These are phyloP conservation scores for Termitomyces sp. DNA, from an alignment of 768 basidiomycete species.

Conservation along the genomic window DNA sequence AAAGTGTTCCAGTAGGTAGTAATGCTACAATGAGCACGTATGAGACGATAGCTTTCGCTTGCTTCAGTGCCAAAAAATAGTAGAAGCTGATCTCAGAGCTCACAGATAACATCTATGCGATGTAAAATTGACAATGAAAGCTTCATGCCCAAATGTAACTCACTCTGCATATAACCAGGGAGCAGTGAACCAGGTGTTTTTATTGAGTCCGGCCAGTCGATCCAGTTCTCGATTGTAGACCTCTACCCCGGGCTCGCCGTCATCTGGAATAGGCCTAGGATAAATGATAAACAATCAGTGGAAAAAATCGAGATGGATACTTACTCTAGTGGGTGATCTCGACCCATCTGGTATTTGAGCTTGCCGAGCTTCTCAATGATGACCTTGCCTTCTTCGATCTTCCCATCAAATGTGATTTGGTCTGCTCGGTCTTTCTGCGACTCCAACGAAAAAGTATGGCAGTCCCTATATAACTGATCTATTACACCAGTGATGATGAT, in stretches of 20 bases:
- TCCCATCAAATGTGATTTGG: constrained; percentile 29
- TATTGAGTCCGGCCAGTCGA: constrained; percentile 38
- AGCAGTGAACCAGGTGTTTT: constrained; percentile 84
- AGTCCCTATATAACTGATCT: constrained; percentile 68
- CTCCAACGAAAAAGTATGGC: constrained; percentile 56
- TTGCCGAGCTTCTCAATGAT: constrained; percentile 73
- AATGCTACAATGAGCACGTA: constrained; percentile 69
- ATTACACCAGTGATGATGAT: constrained; percentile 81
- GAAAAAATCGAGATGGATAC: constrained; percentile 17
- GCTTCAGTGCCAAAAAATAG: background rate
- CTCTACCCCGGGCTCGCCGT: constrained; percentile 66
- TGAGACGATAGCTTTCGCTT: constrained; percentile 68
- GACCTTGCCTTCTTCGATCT: constrained; percentile 69
- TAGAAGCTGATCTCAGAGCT: constrained; percentile 19
- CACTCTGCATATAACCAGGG: constrained; percentile 98
- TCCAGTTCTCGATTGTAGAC: constrained; percentile 78
- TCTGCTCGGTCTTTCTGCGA: constrained; percentile 24
- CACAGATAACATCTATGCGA: constrained; percentile 68
- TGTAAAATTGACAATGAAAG: background rate
- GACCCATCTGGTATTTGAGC: constrained; percentile 87
- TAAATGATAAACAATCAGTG: constrained; percentile 1
- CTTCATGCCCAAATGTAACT: constrained; percentile 24
- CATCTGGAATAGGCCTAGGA: constrained; percentile 63
- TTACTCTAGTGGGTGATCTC: constrained; percentile 69
- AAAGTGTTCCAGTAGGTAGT: constrained; percentile 69